Base-by-base conservation (phyloP, 139 green algal genomes). In the Chlamydomonas asymmetrica region DNA sequence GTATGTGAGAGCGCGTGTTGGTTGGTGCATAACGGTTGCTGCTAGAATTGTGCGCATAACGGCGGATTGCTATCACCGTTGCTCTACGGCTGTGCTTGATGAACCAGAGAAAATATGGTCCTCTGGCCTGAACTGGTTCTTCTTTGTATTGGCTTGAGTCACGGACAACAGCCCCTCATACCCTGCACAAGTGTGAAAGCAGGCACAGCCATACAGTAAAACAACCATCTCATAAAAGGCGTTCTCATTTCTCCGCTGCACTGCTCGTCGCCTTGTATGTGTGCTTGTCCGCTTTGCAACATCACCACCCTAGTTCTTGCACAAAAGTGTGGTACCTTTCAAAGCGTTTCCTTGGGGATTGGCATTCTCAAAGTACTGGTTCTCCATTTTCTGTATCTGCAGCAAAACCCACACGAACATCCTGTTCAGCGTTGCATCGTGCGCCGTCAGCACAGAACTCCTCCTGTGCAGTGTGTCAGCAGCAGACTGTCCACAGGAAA, bases 361-460 rank as follows among this genome's bases (percentile, higher is more conserved):
- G 34, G 84, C 78, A 0, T 78, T 78, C 32, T 87, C 80, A 31
- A 93, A 68, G 75, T 93, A 93, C 40, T 89, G 86, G 5, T 82
- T 84, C 65, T 93, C 88, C 43, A 93, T 65, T 43, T 87, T 80
- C 25, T 81, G 87, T 34, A 93, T 93, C 87, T 92, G 80, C 73
- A 63, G 50, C 5, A 0, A n/a, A n/a, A n/a, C n/a, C n/a, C n/a
- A n/a, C n/a, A 61, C 57, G 35, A 0, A 1, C 20, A 37, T 69
- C 32, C 18, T 41, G 34, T 4, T 27, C 22, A 35, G 32, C 20
- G 37, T 48, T 29, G 34, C 7, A 39, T 1, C 25, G 32, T 3
- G 25, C 50, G 16, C 45, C n/a, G 45, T 23, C 5, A 27, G 48
- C 48, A 27, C 48, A 56, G 16, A 20, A 56, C 16, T 27, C 48